A percentile compares a stretch with the other conserved stretches of the same genome.
Evolutionary conservation across 495 filamentous ascomycete species (phyloP).

Genomic region (Astrothelium macrocarpum): DNA sequence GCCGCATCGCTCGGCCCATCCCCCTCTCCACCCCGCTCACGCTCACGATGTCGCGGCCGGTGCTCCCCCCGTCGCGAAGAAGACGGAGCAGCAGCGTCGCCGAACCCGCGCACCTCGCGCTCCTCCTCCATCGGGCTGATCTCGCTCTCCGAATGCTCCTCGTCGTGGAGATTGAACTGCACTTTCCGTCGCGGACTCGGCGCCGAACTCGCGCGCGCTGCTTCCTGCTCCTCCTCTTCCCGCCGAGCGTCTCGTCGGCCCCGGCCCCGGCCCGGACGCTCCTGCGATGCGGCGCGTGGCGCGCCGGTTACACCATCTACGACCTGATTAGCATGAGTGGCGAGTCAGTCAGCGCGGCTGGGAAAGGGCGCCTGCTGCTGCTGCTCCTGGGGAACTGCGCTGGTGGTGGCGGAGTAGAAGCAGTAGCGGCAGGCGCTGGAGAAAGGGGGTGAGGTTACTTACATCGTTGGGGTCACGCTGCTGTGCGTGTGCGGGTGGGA

Average conservation of each 20-base stretch:
- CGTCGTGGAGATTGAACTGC: neutral
- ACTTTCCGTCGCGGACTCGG: neutral
- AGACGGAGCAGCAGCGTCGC: no score
- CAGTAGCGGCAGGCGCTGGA: neutral
- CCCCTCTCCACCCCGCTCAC: neutral
- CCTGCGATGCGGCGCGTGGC: neutral
- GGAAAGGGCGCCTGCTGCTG: neutral
- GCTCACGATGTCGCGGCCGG: neutral
- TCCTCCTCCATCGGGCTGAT: constrained; percentile 3
- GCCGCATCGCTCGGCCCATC: neutral
- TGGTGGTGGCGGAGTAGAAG: neutral
- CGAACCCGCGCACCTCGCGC: no score
- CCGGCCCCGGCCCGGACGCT: neutral
- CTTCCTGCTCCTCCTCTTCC: neutral
- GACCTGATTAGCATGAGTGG: neutral
- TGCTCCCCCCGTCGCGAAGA: neutral
- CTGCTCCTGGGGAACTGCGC: neutral
- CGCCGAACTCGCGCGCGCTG: neutral
- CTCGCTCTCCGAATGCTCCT: constrained; percentile 4
- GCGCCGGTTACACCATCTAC: neutral
- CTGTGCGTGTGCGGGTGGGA: neutral
- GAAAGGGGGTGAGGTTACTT: neutral
- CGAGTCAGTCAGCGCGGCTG: neutral
- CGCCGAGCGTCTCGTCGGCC: neutral
- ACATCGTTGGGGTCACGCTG: constrained; percentile 1